Conservation (phyloP, 1,284 basidiomycete species). For the Phellopilus nigrolimitatus region DNA sequence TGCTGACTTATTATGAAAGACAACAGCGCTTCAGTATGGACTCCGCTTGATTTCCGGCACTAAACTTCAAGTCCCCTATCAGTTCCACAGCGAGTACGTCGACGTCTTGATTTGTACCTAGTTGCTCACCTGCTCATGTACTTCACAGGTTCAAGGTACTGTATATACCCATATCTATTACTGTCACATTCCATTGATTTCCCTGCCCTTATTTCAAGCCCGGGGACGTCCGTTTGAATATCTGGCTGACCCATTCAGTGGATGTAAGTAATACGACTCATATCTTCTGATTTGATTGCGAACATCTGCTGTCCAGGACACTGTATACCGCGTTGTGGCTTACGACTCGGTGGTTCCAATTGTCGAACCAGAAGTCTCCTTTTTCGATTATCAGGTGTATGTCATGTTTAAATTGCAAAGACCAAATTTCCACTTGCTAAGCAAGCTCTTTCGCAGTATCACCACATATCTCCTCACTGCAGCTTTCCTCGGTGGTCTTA, state of each 20-base stretch:
- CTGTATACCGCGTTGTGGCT: constrained; percentile 60
- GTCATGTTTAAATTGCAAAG: constrained; percentile 27
- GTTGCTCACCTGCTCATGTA: constrained; percentile 23
- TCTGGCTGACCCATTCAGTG: constrained; percentile 72
- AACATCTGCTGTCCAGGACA: constrained; percentile 34
- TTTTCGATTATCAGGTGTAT: constrained; percentile 79
- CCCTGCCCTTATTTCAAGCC: constrained; percentile 39
- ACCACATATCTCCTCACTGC: constrained; percentile 73
- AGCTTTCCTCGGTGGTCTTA: constrained; percentile 58
- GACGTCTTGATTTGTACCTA: constrained; percentile 2
- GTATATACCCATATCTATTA: background rate
- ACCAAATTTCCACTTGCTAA: constrained; percentile 16
- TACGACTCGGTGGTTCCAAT: constrained; percentile 79
- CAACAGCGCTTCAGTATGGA: constrained; percentile 58
- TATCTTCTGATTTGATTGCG: constrained; percentile 18
- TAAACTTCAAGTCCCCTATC: constrained; percentile 70
- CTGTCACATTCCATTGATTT: constrained; percentile 8
- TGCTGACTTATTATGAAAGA: constrained; percentile 36
- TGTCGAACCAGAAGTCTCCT: constrained; percentile 75
- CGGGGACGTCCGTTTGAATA: constrained; percentile 71
- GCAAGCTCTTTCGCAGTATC: constrained; percentile 53
- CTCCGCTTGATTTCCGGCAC: constrained; percentile 57
- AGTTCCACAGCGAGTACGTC: constrained; percentile 81
- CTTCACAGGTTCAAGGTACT: constrained; percentile 58
- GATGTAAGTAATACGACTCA: constrained; percentile 42